These are phyloP conservation scores for Pueraria montana DNA, from an alignment of 306 rosid genomes.

Conservation along the genomic window DNA sequence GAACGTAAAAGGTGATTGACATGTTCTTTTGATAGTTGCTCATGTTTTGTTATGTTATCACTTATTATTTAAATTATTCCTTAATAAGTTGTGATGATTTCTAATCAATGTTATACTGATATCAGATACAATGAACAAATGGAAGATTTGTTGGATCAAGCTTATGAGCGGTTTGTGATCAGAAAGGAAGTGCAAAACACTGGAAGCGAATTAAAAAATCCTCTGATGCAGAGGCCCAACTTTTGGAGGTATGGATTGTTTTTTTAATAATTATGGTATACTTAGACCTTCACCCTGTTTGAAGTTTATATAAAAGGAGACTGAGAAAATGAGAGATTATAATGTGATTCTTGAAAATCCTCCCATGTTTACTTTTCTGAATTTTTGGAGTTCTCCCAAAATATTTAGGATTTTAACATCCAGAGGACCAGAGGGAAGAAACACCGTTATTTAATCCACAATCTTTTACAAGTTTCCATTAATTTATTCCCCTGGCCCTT, in stretches of 20 bases:
- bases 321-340: conserved; percentile 6
- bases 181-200: conserved; percentile 83
- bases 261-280: background rate
- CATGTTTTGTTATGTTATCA: conserved; percentile 25
- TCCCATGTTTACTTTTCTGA: conserved; percentile 5
- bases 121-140: conserved; percentile 82
- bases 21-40: conserved; percentile 35
- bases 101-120: conserved; percentile 34
- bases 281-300: background rate
- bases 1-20: conserved; percentile 77
- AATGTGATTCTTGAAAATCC: conserved; percentile 3
- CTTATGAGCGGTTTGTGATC: conserved; percentile 77
- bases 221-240: conserved; percentile 61
- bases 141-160: conserved; percentile 81
- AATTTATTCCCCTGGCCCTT: background rate
- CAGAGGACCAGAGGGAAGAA: background rate
- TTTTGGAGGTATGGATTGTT: conserved; percentile 70
- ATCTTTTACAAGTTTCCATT: background rate
- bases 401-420: background rate
- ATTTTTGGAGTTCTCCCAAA: background rate
- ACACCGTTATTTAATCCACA: background rate
- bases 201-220: conserved; percentile 77
- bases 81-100: conserved; percentile 14
- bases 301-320: background rate
- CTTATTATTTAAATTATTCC: background rate